These are phyloP conservation scores for Fusarium acutatum DNA, from an alignment of 2,329 filamentous ascomycete genomes.

Conservation along the genomic window DNA sequence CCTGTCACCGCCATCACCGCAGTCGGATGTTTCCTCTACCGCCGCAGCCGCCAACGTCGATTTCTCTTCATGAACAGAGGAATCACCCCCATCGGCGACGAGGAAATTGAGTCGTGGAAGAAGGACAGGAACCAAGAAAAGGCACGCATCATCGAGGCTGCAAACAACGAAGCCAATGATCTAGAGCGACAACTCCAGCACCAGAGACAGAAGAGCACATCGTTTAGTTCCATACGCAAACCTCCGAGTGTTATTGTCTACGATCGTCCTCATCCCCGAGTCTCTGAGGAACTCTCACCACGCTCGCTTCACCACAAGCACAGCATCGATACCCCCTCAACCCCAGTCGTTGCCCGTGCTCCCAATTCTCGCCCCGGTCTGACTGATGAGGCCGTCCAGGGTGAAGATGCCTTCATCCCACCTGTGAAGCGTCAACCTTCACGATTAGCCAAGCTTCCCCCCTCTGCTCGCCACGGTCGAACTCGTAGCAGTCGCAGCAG, in stretches of 20 bases:
- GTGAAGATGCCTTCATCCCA: conserved; percentile 66
- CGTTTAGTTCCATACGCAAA: conserved; percentile 52
- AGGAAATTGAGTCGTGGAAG: conserved; percentile 73
- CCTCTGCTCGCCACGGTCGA: conserved; percentile 49
- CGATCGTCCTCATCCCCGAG: conserved; percentile 44
- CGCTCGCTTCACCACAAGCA: conserved; percentile 48
- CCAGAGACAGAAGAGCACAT: conserved; percentile 43
- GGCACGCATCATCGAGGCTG: conserved; percentile 37
- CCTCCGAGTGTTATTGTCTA: conserved; percentile 65
- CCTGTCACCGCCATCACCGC: conserved; percentile 50
- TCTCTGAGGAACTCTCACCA: conserved; percentile 44
- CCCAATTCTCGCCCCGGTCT: conserved; percentile 70
- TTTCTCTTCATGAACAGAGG: conserved; percentile 60
- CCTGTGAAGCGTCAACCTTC: conserved; percentile 62
- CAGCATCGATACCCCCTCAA: conserved; percentile 57
- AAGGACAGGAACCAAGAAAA: conserved; percentile 47
- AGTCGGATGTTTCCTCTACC: conserved; percentile 49
- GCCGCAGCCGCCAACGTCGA: conserved; percentile 49
- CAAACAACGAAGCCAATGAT: conserved; percentile 5
- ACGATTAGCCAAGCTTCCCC: conserved; percentile 61
- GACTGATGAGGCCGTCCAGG: conserved; percentile 68
- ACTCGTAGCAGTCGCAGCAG: conserved; percentile 58
- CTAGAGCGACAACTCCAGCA: conserved; percentile 21
- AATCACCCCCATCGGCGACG: conserved; percentile 69
- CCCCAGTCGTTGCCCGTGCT: conserved; percentile 65